Evolutionary conservation across 2,329 filamentous ascomycete genomes (phyloP), one percentile per base, ranked within the genome.

Genomic region (Nigrospora osmanthi): DNA sequence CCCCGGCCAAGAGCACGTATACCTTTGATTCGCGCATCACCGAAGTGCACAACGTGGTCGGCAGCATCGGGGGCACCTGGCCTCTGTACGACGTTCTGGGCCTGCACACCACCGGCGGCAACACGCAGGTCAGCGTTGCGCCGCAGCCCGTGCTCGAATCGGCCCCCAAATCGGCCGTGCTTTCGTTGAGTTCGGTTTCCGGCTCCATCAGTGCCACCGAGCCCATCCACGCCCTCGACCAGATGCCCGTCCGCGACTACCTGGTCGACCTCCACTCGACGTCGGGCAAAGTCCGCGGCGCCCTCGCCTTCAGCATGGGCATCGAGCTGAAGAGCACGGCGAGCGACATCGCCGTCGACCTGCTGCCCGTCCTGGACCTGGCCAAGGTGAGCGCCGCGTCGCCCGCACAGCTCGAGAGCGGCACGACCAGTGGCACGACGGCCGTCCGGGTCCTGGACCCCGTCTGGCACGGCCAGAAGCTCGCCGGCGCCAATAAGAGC

Each of bases 21-120:
- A 49, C 52, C 7, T 58, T 79, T 38, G 57, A 67, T 44, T 69
- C 70, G 1, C 65, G 70, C 31, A 53, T 64, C 41, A 67, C 73
- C 45, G 54, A 62, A 28, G 62, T 72, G 13, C 51, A 56, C 23
- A 72, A 73, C 15, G 64, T 66, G 3, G 66, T 71, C 1, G 71
- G 71, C 9, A 41, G 57, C 13, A 67, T 80, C 49, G 47, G 48
- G 13, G 76, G 76, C 30, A 67, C 65, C 56, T 78, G 72, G 62
- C 72, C 75, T 1, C 61, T 79, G 1, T 72, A 70, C 54, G 71
- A 77, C 52, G 57, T 66, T 30, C 65, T 80, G 12, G 58, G 62
- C 15, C 56, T 78, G n/a, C 51, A 59, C 15, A 67, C 70, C 9
- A 60, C 62, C 0, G 71, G 74, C 0, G 76, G 75, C 39, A 52